phyloP scores from a whole-genome alignment of 148 eudicot genomes.

The Rhododendron henanense region DNA sequence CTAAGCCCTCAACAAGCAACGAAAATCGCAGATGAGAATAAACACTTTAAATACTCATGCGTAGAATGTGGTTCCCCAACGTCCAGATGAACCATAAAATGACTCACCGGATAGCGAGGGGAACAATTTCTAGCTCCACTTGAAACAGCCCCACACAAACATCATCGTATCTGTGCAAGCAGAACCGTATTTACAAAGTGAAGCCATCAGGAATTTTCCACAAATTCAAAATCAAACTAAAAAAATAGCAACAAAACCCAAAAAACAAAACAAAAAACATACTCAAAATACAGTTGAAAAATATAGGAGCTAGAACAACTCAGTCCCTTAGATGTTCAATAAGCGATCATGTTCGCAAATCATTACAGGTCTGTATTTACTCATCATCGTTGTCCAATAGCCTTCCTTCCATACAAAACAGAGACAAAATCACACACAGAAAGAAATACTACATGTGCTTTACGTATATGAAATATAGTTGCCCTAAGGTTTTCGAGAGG shows the following conservation, averaged over 20 bases:
- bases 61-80: slow-evolving; percentile 50
- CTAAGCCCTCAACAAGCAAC: too few species aligned
- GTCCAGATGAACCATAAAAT: slow-evolving; percentile 41
- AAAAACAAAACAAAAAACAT: too few species aligned
- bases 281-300: too few species aligned
- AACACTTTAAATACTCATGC: neutral
- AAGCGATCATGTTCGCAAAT: slow-evolving; percentile 78
- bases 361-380: slow-evolving; percentile 79
- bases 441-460: neutral
- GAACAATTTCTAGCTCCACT: slow-evolving; percentile 36
- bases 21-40: too few species aligned
- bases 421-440: neutral
- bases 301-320: slow-evolving; percentile 9
- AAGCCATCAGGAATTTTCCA: neutral
- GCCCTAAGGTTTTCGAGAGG: slow-evolving; percentile 23
- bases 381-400: slow-evolving; percentile 41
- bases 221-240: too few species aligned
- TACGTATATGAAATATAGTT: slow-evolving; percentile 26
- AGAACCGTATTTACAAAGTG: neutral
- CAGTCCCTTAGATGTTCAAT: slow-evolving; percentile 82
- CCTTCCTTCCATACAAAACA: neutral
- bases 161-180: neutral
- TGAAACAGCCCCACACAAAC: slow-evolving; percentile 12
- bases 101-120: slow-evolving; percentile 63
- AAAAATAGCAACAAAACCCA: too few species aligned